These are phyloP conservation scores for Colletotrichum shisoi DNA, from an alignment of 2,329 filamentous ascomycete species.

Conservation along the genomic window DNA sequence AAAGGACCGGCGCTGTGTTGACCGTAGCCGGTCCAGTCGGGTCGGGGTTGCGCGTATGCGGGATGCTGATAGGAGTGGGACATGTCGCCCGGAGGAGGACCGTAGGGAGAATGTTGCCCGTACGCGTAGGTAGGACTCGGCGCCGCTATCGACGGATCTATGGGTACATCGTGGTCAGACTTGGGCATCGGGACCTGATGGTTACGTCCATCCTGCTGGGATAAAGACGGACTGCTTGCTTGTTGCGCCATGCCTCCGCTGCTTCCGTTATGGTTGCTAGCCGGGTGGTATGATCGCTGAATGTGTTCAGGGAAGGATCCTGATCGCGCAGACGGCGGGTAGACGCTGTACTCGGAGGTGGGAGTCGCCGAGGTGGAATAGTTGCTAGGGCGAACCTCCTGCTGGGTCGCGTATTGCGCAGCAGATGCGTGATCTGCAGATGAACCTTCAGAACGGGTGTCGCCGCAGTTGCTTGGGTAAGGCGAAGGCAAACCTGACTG, in stretches of 20 bases:
- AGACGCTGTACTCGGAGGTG: slow-evolving; percentile 86
- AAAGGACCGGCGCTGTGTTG: slow-evolving; percentile 61
- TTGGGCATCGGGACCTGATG: slow-evolving; percentile 80
- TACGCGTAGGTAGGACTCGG: slow-evolving; percentile 91
- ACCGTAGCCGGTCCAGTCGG: slow-evolving; percentile 76
- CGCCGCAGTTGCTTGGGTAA: slow-evolving; percentile 70
- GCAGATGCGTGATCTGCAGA: slow-evolving; percentile 91
- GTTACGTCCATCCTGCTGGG: slow-evolving; percentile 81
- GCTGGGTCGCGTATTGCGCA: slow-evolving; percentile 85
- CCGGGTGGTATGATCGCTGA: slow-evolving; percentile 82
- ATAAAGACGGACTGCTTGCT: slow-evolving; percentile 95
- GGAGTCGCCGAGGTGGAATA: slow-evolving; percentile 83
- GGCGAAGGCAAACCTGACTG: slow-evolving; percentile 86
- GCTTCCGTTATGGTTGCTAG: slow-evolving; percentile 75
- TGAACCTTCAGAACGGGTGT: slow-evolving; percentile 83
- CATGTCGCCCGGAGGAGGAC: slow-evolving; percentile 84
- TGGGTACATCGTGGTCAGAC: slow-evolving; percentile 96
- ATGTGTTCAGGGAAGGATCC: slow-evolving; percentile 88
- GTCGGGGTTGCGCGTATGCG: slow-evolving; percentile 72
- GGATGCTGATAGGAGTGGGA: slow-evolving; percentile 75
- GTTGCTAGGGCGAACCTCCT: slow-evolving; percentile 76
- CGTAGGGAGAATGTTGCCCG: slow-evolving; percentile 85
- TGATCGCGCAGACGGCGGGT: slow-evolving; percentile 78
- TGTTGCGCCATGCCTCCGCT: slow-evolving; percentile 95
- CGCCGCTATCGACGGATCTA: slow-evolving; percentile 97